These are phyloP conservation scores for Benincasa hispida DNA, from an alignment of 306 rosid species.

Conservation along the genomic window DNA sequence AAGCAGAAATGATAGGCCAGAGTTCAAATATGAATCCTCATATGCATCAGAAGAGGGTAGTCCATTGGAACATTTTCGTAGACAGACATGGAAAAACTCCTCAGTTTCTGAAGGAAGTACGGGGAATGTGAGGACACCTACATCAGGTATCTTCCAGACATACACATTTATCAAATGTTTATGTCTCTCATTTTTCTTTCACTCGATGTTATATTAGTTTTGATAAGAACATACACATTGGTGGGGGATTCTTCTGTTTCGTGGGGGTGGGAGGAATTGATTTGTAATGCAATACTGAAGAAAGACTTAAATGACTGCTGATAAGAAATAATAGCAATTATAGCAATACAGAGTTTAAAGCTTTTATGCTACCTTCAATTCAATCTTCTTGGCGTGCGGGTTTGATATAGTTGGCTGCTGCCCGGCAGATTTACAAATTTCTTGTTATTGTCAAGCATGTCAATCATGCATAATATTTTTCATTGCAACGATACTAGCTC, in stretches of 20 bases:
- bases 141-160: constrained; percentile 24
- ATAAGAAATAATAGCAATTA: not conserved
- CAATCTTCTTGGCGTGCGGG: not conserved
- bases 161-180: not conserved
- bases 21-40: constrained; percentile 32
- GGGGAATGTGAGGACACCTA: constrained; percentile 20
- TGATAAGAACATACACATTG: not conserved
- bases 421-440: not conserved
- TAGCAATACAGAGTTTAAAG: not conserved
- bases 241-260: not conserved
- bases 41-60: constrained; percentile 39
- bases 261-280: not conserved
- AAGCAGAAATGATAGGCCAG: constrained; percentile 32
- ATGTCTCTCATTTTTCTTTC: not conserved
- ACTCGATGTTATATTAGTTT: not conserved
- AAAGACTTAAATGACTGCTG: not conserved
- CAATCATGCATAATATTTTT: not conserved
- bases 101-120: constrained; percentile 25
- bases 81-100: constrained; percentile 23
- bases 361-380: not conserved
- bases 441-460: not conserved
- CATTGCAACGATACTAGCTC: not conserved
- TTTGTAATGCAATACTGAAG: not conserved
- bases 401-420: not conserved
- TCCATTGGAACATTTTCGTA: constrained; percentile 27